Percentiles rank a stretch among this genome's conserved stretches.
These are phyloP conservation scores for Rosellinia necatrix DNA, from an alignment of 2,329 filamentous ascomycete species.

Conservation along the genomic window DNA sequence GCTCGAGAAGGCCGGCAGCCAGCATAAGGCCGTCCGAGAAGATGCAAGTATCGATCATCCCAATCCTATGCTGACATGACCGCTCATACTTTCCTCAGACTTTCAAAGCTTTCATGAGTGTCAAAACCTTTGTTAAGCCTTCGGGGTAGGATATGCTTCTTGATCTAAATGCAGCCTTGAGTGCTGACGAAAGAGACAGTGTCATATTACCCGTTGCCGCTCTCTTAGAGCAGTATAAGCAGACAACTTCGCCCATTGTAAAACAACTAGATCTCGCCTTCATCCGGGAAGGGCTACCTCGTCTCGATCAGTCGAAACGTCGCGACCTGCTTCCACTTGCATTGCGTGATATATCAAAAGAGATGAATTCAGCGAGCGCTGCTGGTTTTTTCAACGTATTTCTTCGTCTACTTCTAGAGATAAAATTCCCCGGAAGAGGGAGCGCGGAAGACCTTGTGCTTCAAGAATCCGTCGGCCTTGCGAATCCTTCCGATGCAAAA, in stretches of 20 bases:
- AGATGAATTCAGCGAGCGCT: slow-evolving; percentile 54
- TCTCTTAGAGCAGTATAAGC: slow-evolving; percentile 88
- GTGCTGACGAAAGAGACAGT: slow-evolving; percentile 41
- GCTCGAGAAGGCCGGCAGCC: slow-evolving; percentile 83
- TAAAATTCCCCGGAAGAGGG: slow-evolving; percentile 74
- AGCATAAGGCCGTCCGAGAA: slow-evolving; percentile 75
- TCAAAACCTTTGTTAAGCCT: slow-evolving; percentile 60
- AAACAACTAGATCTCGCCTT: slow-evolving; percentile 88
- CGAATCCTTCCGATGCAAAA: slow-evolving; percentile 67
- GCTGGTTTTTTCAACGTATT: slow-evolving; percentile 81
- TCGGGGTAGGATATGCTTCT: slow-evolving; percentile 47
- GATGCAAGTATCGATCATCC: slow-evolving; percentile 33
- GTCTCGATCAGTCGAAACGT: slow-evolving; percentile 62
- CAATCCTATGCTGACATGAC: not conserved
- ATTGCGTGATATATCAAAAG: slow-evolving; percentile 67
- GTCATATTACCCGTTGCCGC: slow-evolving; percentile 84
- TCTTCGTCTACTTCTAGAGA: slow-evolving; percentile 73
- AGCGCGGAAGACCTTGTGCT: slow-evolving; percentile 77
- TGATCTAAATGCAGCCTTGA: slow-evolving; percentile 9
- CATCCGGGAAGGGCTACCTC: slow-evolving; percentile 76
- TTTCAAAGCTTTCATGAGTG: slow-evolving; percentile 55
- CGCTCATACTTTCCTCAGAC: slow-evolving; percentile 45
- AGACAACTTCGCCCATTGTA: slow-evolving; percentile 72
- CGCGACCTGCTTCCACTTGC: slow-evolving; percentile 73
- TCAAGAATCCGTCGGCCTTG: slow-evolving; percentile 67